A percentile compares a stretch with the other conserved stretches of the same genome.
phyloP scores from a whole-genome alignment of 306 rosid genomes.

The Arachis hypogaea region DNA sequence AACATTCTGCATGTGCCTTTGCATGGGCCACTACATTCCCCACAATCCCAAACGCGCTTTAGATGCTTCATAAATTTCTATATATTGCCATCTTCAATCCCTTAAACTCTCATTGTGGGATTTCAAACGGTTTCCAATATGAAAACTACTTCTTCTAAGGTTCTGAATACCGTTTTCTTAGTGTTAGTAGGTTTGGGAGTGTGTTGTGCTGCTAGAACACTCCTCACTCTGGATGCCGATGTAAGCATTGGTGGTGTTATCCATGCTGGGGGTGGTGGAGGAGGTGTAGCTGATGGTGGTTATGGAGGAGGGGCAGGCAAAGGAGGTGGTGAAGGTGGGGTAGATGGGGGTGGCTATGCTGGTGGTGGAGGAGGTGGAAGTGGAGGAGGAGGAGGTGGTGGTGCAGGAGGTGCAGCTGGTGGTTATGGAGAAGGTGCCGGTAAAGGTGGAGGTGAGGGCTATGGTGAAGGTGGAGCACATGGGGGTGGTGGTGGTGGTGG shows the following conservation, averaged over 20 bases:
- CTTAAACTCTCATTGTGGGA: no score
- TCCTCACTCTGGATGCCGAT: slow-evolving; percentile 38
- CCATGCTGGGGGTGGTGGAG: not conserved
- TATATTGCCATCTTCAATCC: no score
- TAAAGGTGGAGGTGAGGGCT: slow-evolving; percentile 17
- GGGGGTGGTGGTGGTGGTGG: not conserved
- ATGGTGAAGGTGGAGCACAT: slow-evolving; percentile 27
- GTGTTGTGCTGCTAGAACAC: slow-evolving; percentile 55
- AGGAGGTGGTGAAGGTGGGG: slow-evolving; percentile 46
- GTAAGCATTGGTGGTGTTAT: slow-evolving; percentile 26
- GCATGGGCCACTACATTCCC: no score
- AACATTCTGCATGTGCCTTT: no score
- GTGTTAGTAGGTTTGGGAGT: slow-evolving; percentile 45
- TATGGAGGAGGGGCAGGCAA: slow-evolving; percentile 39
- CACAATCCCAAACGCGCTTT: no score
- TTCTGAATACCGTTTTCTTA: slow-evolving; percentile 37
- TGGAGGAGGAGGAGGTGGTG: slow-evolving; percentile 36
- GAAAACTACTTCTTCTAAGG: slow-evolving; percentile 38
- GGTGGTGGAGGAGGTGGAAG: slow-evolving; percentile 38
- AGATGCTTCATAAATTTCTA: no score
- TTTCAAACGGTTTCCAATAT: slow-evolving; percentile 19
- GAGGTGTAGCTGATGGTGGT: slow-evolving; percentile 39
- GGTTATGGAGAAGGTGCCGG: slow-evolving; percentile 43
- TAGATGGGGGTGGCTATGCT: slow-evolving; percentile 25
- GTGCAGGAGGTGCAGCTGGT: slow-evolving; percentile 42